Evolutionary conservation across 2,329 filamentous ascomycete species (phyloP).

Genomic region (Aspergillus arachidicola): DNA sequence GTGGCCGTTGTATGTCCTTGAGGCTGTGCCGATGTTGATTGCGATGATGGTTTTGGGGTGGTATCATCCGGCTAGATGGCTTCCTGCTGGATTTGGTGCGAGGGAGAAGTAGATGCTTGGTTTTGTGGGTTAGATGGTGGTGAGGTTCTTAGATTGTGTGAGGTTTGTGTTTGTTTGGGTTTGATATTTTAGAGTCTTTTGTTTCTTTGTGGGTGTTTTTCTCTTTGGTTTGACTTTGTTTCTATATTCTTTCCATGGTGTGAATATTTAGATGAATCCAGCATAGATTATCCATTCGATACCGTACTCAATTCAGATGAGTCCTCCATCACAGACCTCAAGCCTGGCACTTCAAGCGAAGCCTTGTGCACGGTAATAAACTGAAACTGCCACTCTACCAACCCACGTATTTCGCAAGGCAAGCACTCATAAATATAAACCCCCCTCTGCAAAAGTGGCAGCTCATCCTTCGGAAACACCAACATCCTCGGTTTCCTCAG

Average conservation of each 20-base stretch:
- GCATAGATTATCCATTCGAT: background rate
- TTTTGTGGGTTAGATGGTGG: background rate
- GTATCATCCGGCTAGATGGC: slow-evolving; percentile 51
- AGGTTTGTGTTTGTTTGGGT: background rate
- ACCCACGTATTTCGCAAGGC: slow-evolving; percentile 32
- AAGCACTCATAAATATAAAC: slow-evolving; percentile 38
- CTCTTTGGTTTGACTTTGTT: background rate
- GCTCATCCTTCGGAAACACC: slow-evolving; percentile 10
- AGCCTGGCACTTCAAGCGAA: background rate
- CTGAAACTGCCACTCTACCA: slow-evolving; percentile 35
- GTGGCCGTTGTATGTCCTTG: slow-evolving; percentile 58
- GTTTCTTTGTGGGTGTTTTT: background rate
- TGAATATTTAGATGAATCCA: too few species aligned
- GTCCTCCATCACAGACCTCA: too few species aligned
- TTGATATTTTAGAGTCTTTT: background rate
- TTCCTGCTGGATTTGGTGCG: slow-evolving; percentile 27
- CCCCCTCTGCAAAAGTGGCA: slow-evolving; percentile 42
- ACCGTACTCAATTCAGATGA: background rate
- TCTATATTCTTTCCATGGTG: background rate
- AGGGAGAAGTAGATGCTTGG: slow-evolving; percentile 1
- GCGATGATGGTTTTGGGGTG: slow-evolving; percentile 54
- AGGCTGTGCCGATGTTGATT: slow-evolving; percentile 48
- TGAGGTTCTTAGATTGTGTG: background rate
- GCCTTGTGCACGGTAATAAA: slow-evolving; percentile 7
- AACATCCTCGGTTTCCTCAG: slow-evolving; percentile 10